Base-by-base conservation (phyloP, 2,329 filamentous ascomycete genomes). In the Aplosporella prunicola region DNA sequence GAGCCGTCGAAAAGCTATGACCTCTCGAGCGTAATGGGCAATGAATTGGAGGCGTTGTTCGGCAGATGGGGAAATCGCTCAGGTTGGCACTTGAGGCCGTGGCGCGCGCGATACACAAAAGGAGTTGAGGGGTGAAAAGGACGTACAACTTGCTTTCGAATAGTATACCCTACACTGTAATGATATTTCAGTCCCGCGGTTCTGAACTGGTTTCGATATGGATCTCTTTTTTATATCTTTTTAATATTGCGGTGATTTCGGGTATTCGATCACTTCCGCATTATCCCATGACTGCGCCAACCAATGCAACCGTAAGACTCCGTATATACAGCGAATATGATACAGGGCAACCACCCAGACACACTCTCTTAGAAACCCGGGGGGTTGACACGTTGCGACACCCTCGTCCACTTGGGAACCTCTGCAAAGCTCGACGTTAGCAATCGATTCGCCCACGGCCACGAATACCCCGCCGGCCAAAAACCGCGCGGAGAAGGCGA, bases 321-420 rank as follows among this genome's bases (percentile, higher is more conserved):
- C 32, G 10, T 27, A 33, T 22, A 20, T 14, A 32, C 35, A n/a
- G 20, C 5, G 22, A 8, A 32, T 32, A 38, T 32, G 16, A 32
- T 38, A 32, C 29, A 31, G 35, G 13, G 5, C n/a, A 5, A 13
- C 9, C 8, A 16, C 9, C n/a, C 18, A 10, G 10, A 42, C 20
- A 2, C 17, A 24, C 27, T 17, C 30, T 5, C 45, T 66, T 78
- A 95, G 65, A 89, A 96, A 66, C 89, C 89, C 31, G 89, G 88
- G 41, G 89, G 89, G 63, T 96, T 96, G 60, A 95, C 58, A 64
- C 89, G 72, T 63, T 96, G 89, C 47, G 85, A 93, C 45, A 96
- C 81, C 65, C 88, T 81, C 50, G 89, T 96, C 89, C 89, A 96
- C 67, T 96, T 61, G 3, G 58, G 58, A 37, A 61, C 51, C 44